Evolutionary conservation across 768 basidiomycete genomes (phyloP).

Genomic region (Russula earlei): DNA sequence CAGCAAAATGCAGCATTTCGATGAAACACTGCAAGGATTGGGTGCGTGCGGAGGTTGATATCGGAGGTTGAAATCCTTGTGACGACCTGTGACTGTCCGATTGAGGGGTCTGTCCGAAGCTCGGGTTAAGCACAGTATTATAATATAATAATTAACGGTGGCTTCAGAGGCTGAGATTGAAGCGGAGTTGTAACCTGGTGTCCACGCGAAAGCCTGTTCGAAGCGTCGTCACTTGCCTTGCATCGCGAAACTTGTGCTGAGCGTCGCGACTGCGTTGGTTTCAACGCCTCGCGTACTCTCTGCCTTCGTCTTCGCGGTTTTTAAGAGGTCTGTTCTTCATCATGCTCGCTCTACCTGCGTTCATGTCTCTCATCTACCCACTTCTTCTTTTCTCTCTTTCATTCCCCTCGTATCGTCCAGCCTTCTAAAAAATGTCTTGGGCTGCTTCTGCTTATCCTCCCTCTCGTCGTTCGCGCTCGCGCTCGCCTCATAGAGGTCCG

Average conservation of each 20-base stretch:
- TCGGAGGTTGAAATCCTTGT: no score
- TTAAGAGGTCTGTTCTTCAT: conserved; percentile 89
- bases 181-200: conserved; percentile 36
- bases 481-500: conserved; percentile 51
- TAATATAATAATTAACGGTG: conserved; percentile 30
- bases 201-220: conserved; percentile 15
- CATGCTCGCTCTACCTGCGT: conserved; percentile 77
- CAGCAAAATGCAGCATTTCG: no score
- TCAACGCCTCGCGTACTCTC: conserved; percentile 30
- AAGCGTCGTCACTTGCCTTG: conserved; percentile 27
- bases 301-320: conserved; percentile 36
- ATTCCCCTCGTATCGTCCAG: conserved; percentile 44
- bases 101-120: no score
- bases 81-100: no score
- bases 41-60: no score
- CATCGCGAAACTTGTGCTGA: conserved; percentile 54
- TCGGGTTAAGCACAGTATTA: no score
- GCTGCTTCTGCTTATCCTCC: conserved; percentile 59
- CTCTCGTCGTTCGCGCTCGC: conserved; percentile 73
- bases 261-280: conserved; percentile 32
- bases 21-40: no score
- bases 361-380: conserved; percentile 62
- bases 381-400: conserved; percentile 36
- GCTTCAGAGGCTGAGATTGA: conserved; percentile 9
- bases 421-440: conserved; percentile 54